Evolutionary conservation across 345 rosid genomes (phyloP), one percentile per base, ranked within the genome.

Genomic region (Boechera divaricarpa): DNA sequence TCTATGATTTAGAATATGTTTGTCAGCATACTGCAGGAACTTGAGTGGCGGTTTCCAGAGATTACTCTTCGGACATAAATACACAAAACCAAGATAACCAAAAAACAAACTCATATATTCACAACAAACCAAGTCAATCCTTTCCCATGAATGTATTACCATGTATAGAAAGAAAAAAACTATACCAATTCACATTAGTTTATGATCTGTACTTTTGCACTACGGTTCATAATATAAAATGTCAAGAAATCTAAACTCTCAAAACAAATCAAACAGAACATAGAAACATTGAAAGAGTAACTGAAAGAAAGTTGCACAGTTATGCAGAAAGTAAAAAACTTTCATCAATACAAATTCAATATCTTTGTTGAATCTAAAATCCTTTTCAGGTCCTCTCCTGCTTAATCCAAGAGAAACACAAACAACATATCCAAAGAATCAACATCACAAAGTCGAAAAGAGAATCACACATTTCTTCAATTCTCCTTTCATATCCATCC

Each of bases 381-480:
- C 55, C 16, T 3, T 72, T 28, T 39, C 31, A 51, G 18, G 39
- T 29, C 11, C 28, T 60, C 42, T 51, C 47, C 56, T 38, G 13
- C 18, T 21, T 55, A 0, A 65, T 65, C 47, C 41, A n/a, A 33
- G 66, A 47, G 16, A 9, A 10, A 74, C 33, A 56, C 57, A 44
- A 66, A 13, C 12, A 55, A 8, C 28, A 74, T 21, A 73, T 54
- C 48, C 18, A 47, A 51, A 61, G 69, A 62, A 72, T 38, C 6
- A 72, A 73, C 44, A 64, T 42, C 9, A 5, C 26, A 18, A 7
- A 7, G 45, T 41, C 9, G 33, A 75, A 58, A 75, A 57, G 67
- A 75, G 78, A 57, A 57, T 13, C 49, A 73, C 26, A 58, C 59
- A 75, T 76, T 69, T 58, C 69, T 39, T 60, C 63, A 26, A 5